Evolutionary conservation across 1,284 basidiomycete species (phyloP).

Genomic region (Sporisorium iseilematis-ciliati): DNA sequence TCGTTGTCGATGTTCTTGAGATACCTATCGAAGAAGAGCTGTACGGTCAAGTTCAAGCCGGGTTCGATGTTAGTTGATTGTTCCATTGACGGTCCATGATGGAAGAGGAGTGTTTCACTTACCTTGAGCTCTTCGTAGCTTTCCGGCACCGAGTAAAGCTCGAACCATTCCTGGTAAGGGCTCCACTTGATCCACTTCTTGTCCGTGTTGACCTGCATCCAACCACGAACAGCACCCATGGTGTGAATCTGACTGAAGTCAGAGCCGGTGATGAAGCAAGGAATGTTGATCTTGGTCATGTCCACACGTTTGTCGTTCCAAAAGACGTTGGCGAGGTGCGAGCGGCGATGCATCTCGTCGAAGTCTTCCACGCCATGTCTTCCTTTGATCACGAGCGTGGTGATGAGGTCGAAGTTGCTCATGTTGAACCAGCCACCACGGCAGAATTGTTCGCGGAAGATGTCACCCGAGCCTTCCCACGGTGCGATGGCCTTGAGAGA

Average conservation of each 20-base stretch:
- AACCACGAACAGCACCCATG: slow-evolving; percentile 47
- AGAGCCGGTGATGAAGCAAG: slow-evolving; percentile 55
- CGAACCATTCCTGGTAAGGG: slow-evolving; percentile 33
- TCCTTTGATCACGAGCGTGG: slow-evolving; percentile 54
- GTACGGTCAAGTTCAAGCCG: background rate
- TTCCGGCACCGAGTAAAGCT: slow-evolving; percentile 27
- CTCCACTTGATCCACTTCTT: slow-evolving; percentile 52
- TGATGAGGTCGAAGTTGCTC: slow-evolving; percentile 51
- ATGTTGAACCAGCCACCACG: slow-evolving; percentile 47
- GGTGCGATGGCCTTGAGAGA: slow-evolving; percentile 62
- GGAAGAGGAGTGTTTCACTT: background rate
- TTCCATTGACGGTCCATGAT: no score
- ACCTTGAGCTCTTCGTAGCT: slow-evolving; percentile 43
- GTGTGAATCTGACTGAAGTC: slow-evolving; percentile 47
- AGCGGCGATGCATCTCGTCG: slow-evolving; percentile 33
- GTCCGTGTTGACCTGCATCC: slow-evolving; percentile 38
- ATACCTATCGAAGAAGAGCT: slow-evolving; percentile 56
- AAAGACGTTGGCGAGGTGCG: slow-evolving; percentile 24
- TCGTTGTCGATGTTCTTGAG: slow-evolving; percentile 53
- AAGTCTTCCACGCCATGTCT: slow-evolving; percentile 40
- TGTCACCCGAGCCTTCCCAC: slow-evolving; percentile 56
- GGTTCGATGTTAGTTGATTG: no score
- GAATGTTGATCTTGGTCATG: slow-evolving; percentile 58
- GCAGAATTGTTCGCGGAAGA: slow-evolving; percentile 48
- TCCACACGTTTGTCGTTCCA: slow-evolving; percentile 56